These are phyloP conservation scores for Closterium sp. DNA, from an alignment of 139 green algal genomes.

Conservation along the genomic window DNA sequence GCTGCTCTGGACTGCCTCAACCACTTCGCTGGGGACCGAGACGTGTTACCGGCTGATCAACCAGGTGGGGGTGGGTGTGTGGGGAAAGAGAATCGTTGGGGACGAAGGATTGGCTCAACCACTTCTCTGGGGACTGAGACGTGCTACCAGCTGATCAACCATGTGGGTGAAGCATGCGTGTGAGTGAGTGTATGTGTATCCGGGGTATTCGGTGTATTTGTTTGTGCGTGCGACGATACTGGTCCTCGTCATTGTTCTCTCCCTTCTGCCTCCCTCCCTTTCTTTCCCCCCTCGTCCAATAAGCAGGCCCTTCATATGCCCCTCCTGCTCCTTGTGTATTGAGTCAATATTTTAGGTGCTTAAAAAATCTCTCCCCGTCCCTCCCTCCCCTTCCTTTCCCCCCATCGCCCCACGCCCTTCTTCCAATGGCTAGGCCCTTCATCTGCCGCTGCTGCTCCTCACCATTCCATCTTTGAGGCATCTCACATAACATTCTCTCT, in stretches of 20 bases:
- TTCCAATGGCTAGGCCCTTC: not conserved
- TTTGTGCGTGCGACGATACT: not conserved
- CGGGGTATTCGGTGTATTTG: not conserved
- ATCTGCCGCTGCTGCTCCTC: conserved; percentile 25
- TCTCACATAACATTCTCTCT: too few relatives aligned
- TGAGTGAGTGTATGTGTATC: not conserved
- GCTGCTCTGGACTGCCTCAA: conserved; percentile 47
- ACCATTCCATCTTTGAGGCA: not conserved
- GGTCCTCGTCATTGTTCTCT: too few relatives aligned
- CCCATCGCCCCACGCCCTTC: not conserved
- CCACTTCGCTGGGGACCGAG: conserved; percentile 39
- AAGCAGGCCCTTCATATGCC: not conserved
- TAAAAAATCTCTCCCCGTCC: not conserved
- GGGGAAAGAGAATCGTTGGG: too few relatives aligned
- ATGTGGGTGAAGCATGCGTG: not conserved
- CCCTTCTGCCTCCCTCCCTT: not conserved
- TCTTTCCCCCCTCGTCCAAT: not conserved
- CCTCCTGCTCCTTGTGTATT: not conserved
- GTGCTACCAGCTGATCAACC: conserved; percentile 38
- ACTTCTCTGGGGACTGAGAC: conserved; percentile 39
- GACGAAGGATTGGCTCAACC: conserved; percentile 36
- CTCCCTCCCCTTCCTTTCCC: not conserved
- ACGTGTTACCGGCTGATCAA: conserved; percentile 38
- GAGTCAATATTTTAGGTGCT: not conserved
- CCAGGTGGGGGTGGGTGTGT: conserved; percentile 7